Percentiles rank a stretch among this genome's conserved stretches.
These are phyloP conservation scores for Westerdykella sp. DNA, from an alignment of 2,329 filamentous ascomycete species.

Conservation along the genomic window DNA sequence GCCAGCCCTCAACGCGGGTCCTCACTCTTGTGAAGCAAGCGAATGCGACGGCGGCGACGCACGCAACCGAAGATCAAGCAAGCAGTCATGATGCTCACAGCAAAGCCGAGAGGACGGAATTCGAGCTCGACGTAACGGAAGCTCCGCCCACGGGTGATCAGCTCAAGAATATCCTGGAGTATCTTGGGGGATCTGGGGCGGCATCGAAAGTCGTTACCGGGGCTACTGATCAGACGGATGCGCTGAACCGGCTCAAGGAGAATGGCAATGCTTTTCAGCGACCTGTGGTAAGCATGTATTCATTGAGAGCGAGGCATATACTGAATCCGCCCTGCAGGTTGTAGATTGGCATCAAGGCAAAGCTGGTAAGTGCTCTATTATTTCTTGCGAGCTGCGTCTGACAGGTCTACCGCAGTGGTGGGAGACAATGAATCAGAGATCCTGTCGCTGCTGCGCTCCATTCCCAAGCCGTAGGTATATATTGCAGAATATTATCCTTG, in stretches of 20 bases:
- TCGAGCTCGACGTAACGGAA: constrained; percentile 82
- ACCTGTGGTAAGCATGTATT: constrained; percentile 59
- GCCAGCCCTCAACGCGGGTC: constrained; percentile 65
- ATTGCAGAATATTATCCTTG: too few species aligned
- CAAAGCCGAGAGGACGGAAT: constrained; percentile 58
- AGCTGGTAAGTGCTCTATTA: constrained; percentile 48
- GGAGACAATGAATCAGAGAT: constrained; percentile 86
- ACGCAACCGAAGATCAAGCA: constrained; percentile 69
- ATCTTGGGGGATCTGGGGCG: constrained; percentile 58
- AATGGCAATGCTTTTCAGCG: constrained; percentile 62
- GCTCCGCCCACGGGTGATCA: constrained; percentile 74
- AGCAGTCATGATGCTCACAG: constrained; percentile 59
- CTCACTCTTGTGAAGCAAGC: constrained; percentile 74
- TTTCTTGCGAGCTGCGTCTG: not conserved
- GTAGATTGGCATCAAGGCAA: constrained; percentile 94
- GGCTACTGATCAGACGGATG: constrained; percentile 68
- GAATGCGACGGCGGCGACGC: constrained; percentile 60
- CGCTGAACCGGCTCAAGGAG: constrained; percentile 70
- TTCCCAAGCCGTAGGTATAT: constrained; percentile 35
- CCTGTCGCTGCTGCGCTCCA: constrained; percentile 65
- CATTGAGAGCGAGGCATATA: not conserved
- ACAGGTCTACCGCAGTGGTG: constrained; percentile 41
- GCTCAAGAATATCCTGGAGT: constrained; percentile 76
- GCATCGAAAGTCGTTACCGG: constrained; percentile 64
- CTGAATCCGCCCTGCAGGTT: constrained; percentile 28